Conservation (phyloP, 2,329 filamentous ascomycete species). For the Xylariaceae sp. region DNA sequence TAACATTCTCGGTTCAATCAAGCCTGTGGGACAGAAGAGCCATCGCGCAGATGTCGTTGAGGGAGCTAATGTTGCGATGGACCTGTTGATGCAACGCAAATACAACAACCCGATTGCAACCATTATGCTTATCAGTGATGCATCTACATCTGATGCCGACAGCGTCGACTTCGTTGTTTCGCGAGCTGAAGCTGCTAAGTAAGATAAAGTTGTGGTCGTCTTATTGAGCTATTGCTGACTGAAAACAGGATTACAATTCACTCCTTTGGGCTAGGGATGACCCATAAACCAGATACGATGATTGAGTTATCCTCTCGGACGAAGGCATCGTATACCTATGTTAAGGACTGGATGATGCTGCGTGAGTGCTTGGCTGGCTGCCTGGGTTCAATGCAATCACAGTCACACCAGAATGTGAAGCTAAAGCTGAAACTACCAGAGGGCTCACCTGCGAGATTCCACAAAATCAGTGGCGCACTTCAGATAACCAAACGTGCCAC, state of each 20-base stretch:
- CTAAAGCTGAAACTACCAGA: constrained; percentile 92
- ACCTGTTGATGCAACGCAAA: constrained; percentile 96
- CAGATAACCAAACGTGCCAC: constrained; percentile 97
- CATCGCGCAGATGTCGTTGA: constrained; percentile 96
- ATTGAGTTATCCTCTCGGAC: constrained; percentile 94
- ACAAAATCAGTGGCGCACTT: constrained; percentile 95
- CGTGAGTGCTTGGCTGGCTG: constrained; percentile 95
- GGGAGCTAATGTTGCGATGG: constrained; percentile 97
- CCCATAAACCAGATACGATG: constrained; percentile 98
- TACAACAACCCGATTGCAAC: constrained; percentile 94
- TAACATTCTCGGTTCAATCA: constrained; percentile 83
- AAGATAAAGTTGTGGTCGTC: constrained; percentile 46
- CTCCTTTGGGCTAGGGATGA: constrained; percentile 94
- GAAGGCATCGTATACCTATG: constrained; percentile 96
- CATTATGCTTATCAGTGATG: constrained; percentile 96
- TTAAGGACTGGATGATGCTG: constrained; percentile 99
- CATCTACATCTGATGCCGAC: constrained; percentile 90
- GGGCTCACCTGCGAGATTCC: constrained; percentile 95
- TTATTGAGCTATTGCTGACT: constrained; percentile 32
- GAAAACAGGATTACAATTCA: constrained; percentile 81
- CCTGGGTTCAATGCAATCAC: constrained; percentile 86
- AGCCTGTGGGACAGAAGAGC: constrained; percentile 95
- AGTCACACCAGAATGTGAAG: constrained; percentile 98
- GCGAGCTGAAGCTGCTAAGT: constrained; percentile 95
- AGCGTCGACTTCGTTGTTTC: constrained; percentile 98